Conservation (phyloP, 768 basidiomycete species). For the Tephrocybe sp. region DNA sequence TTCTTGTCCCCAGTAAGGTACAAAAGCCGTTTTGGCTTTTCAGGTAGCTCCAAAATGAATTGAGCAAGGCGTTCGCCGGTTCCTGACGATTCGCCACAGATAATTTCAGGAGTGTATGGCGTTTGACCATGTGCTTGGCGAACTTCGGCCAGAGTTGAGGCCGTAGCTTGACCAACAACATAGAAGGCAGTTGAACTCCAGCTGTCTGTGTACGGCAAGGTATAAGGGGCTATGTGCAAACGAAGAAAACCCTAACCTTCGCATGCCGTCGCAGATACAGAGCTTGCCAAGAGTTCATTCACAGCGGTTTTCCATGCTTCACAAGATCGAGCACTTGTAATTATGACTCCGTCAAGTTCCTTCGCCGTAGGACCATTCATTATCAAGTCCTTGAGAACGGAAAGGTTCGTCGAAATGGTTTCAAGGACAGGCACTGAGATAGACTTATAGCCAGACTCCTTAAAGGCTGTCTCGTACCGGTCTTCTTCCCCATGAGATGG, state of each 20-base stretch:
- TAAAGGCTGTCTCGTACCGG: constrained; percentile 55
- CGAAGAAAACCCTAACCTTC: constrained; percentile 14
- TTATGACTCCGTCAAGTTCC: constrained; percentile 55
- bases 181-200: constrained; percentile 74
- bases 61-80: constrained; percentile 64
- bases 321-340: constrained; percentile 77
- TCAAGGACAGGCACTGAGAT: constrained; percentile 72
- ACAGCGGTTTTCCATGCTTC: constrained; percentile 64
- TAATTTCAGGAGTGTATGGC: constrained; percentile 23
- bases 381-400: constrained; percentile 41
- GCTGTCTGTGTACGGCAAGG: constrained; percentile 22
- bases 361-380: constrained; percentile 28
- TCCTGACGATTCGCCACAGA: constrained; percentile 53
- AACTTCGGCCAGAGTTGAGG: constrained; percentile 39
- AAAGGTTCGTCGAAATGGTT: constrained; percentile 52
- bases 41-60: constrained; percentile 50
- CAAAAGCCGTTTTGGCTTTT: constrained; percentile 38
- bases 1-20: constrained; percentile 91
- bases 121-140: constrained; percentile 22
- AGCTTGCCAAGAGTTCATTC: constrained; percentile 15
- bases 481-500: constrained; percentile 42
- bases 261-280: neutral
- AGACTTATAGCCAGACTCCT: constrained; percentile 43
- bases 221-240: neutral
- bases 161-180: constrained; percentile 71